phyloP scores from a whole-genome alignment of 176 grass and related monocot species.

The Phyllostachys edulis region DNA sequence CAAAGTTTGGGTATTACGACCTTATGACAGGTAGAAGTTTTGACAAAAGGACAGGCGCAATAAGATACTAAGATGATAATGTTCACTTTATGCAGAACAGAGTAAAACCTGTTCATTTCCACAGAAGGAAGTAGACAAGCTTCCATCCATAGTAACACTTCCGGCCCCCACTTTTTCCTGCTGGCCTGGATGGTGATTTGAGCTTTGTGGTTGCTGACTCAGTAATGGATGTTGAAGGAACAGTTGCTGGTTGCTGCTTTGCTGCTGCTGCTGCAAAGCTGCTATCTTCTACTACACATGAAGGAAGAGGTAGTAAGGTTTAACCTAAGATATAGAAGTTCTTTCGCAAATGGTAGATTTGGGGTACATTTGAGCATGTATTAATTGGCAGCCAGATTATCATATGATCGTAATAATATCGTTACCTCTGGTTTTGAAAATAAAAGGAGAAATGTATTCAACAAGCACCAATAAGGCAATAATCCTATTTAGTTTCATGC shows the following conservation, averaged over 20 bases:
- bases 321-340: slow-evolving; percentile 17
- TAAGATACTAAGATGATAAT: slow-evolving; percentile 29
- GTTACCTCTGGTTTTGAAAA: no score
- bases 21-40: slow-evolving; percentile 1
- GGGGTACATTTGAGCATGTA: background rate
- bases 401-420: no score
- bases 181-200: slow-evolving; percentile 52
- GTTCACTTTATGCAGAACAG: slow-evolving; percentile 8
- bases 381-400: background rate
- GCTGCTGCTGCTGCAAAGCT: slow-evolving; percentile 78
- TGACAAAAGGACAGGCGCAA: background rate
- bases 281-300: slow-evolving; percentile 82
- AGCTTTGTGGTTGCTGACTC: slow-evolving; percentile 67
- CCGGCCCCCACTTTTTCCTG: slow-evolving; percentile 63
- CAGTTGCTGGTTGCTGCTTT: slow-evolving; percentile 55
- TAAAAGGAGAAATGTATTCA: no score
- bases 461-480: no score
- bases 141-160: slow-evolving; percentile 63
- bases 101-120: slow-evolving; percentile 70
- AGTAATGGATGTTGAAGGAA: slow-evolving; percentile 69
- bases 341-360: background rate
- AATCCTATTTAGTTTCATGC: no score
- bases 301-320: slow-evolving; percentile 26
- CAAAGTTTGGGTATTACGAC: slow-evolving; percentile 8
- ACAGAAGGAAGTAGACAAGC: slow-evolving; percentile 47